phyloP scores from a whole-genome alignment of 78 protist species.

The Capsaspora owczarzaki region DNA sequence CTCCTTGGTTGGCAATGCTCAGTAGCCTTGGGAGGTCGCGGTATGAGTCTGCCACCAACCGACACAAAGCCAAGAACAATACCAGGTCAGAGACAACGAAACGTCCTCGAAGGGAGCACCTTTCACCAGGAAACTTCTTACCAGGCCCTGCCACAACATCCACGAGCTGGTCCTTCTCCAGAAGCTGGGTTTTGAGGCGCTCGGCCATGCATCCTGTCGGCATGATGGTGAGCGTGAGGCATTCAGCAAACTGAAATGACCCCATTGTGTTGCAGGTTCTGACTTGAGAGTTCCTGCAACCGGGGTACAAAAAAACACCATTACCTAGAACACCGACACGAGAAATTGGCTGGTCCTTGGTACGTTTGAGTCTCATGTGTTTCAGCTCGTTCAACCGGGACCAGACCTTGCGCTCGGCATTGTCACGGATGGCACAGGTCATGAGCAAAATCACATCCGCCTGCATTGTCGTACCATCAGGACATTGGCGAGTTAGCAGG shows the following conservation, averaged over 20 bases:
- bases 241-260: no score
- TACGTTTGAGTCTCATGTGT: neutral
- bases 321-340: conserved; percentile 2
- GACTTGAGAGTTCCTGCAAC: no score
- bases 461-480: neutral
- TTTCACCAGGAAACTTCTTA: neutral
- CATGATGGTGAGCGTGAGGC: no score
- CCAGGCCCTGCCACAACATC: conserved; percentile 80
- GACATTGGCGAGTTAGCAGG: no score
- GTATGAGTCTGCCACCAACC: no score
- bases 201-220: conserved; percentile 85
- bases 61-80: no score
- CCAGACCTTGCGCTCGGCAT: conserved; percentile 79
- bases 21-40: conserved; percentile 78
- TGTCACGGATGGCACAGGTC: conserved; percentile 86
- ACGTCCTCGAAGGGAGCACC: neutral
- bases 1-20: neutral
- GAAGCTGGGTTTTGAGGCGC: conserved; percentile 59
- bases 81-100: neutral
- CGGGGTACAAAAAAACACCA: neutral
- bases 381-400: conserved; percentile 32
- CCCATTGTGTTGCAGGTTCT: no score
- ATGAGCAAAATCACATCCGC: conserved; percentile 74
- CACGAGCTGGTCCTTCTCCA: conserved; percentile 47
- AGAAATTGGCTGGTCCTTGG: neutral